phyloP scores from a whole-genome alignment of 2,329 filamentous ascomycete genomes.

The Magnaporthiopsis incrustans region DNA sequence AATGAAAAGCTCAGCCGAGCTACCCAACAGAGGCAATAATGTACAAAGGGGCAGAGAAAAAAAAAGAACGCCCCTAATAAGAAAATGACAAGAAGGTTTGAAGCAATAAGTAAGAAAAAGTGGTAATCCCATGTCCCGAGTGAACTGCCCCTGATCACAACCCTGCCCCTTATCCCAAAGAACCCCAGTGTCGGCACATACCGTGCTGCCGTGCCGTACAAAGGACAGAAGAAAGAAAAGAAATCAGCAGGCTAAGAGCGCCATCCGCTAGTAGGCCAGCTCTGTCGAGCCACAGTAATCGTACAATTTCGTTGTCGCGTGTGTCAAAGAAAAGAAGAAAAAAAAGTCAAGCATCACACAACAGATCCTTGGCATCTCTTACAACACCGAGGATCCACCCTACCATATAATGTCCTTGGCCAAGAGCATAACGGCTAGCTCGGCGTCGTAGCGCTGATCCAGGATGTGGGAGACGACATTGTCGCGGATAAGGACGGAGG shows the following conservation, averaged over 20 bases:
- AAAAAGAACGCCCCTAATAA: neutral
- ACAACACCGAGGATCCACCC: too few species aligned
- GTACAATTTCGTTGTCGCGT: neutral
- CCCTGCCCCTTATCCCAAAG: neutral
- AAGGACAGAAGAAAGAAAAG: neutral
- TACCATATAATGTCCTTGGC: slow-evolving; percentile 10
- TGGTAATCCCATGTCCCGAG: neutral
- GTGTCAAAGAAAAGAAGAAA: neutral
- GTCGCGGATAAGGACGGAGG: slow-evolving; percentile 6
- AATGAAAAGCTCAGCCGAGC: too few species aligned
- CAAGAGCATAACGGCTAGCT: slow-evolving; percentile 10
- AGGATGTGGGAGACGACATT: slow-evolving; percentile 4
- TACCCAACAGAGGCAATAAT: too few species aligned
- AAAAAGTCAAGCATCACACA: too few species aligned
- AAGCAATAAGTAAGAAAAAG: neutral
- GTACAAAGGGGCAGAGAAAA: too few species aligned
- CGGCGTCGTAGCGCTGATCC: slow-evolving; percentile 5
- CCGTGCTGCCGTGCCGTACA: neutral
- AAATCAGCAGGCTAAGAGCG: neutral
- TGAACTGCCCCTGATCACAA: neutral
- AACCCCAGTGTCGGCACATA: neutral
- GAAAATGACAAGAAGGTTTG: neutral
- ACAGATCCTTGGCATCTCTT: too few species aligned
- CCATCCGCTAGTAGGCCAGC: neutral
- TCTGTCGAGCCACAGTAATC: neutral